phyloP scores from a whole-genome alignment of 352 stramenopile genomes.

The Pythium aphanidermatum region DNA sequence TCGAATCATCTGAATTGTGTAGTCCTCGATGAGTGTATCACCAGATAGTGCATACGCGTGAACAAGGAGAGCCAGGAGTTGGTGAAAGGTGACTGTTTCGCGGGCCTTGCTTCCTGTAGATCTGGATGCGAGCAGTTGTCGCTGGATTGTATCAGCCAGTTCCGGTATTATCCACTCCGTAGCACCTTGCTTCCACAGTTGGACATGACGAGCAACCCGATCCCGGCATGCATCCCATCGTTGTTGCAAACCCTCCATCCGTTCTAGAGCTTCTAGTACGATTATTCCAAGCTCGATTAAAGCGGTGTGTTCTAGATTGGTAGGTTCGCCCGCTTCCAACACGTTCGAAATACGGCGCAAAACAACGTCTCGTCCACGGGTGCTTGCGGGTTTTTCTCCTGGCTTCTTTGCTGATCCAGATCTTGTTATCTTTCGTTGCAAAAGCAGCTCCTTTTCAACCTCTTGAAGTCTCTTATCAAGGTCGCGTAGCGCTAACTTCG shows the following conservation, averaged over 20 bases:
- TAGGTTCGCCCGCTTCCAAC: constrained; percentile 54
- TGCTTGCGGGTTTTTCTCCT: constrained; percentile 36
- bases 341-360: constrained; percentile 63
- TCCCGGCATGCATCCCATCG: constrained; percentile 52
- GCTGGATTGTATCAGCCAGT: constrained; percentile 53
- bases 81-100: constrained; percentile 17
- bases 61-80: constrained; percentile 50
- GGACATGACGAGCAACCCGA: constrained; percentile 34
- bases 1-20: constrained; percentile 59
- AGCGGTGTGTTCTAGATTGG: constrained; percentile 41
- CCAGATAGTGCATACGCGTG: constrained; percentile 59
- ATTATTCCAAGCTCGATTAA: constrained; percentile 69
- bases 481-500: constrained; percentile 64
- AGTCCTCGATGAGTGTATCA: constrained; percentile 43
- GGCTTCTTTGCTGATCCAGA: constrained; percentile 31
- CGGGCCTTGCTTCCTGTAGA: constrained; percentile 12
- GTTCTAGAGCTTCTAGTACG: constrained; percentile 66
- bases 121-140: constrained; percentile 25
- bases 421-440: constrained; percentile 43
- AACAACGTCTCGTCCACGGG: constrained; percentile 66
- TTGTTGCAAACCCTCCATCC: constrained; percentile 47
- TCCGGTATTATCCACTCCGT: constrained; percentile 70
- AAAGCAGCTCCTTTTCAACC: constrained; percentile 44
- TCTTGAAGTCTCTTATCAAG: constrained; percentile 61
- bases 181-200: constrained; percentile 40